Evolutionary conservation across 139 green algal species (phyloP).

Genomic region (Ettlia oleoabundans): DNA sequence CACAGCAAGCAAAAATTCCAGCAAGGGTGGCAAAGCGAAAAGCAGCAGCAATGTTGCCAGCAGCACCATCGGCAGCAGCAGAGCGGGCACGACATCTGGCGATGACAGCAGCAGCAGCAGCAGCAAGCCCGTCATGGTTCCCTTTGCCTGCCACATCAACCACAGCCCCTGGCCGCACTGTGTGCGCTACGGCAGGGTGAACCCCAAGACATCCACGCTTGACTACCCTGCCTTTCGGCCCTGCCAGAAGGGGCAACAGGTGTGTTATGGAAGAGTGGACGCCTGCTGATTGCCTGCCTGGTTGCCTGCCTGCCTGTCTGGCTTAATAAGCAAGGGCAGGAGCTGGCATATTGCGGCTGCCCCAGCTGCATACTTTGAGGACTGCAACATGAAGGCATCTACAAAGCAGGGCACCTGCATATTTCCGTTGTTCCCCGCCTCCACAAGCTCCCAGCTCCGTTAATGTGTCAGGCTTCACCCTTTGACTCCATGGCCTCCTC

Average conservation of each 20-base stretch:
- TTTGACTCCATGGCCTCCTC: not conserved
- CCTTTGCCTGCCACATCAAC: conserved; percentile 75
- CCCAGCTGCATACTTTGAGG: too few species aligned
- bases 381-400: too few species aligned
- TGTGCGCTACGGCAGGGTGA: conserved; percentile 69
- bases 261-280: not conserved
- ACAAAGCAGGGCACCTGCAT: too few species aligned
- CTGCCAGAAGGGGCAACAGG: conserved; percentile 45
- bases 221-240: conserved; percentile 62
- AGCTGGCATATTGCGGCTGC: too few species aligned
- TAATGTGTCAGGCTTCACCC: too few species aligned
- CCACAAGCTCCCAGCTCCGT: too few species aligned
- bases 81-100: not conserved
- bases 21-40: not conserved
- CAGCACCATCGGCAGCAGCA: not conserved
- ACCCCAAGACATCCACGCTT: conserved; percentile 42
- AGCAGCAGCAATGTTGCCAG: not conserved
- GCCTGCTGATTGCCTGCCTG: too few species aligned
- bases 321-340: too few species aligned
- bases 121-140: conserved; percentile 64
- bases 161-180: conserved; percentile 74
- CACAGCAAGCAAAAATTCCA: not conserved
- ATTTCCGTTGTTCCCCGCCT: too few species aligned
- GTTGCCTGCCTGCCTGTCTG: too few species aligned
- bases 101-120: not conserved